Evolutionary conservation across 1,284 basidiomycete genomes (phyloP), one percentile per base, ranked within the genome.

Genomic region (Somion occarium): DNA sequence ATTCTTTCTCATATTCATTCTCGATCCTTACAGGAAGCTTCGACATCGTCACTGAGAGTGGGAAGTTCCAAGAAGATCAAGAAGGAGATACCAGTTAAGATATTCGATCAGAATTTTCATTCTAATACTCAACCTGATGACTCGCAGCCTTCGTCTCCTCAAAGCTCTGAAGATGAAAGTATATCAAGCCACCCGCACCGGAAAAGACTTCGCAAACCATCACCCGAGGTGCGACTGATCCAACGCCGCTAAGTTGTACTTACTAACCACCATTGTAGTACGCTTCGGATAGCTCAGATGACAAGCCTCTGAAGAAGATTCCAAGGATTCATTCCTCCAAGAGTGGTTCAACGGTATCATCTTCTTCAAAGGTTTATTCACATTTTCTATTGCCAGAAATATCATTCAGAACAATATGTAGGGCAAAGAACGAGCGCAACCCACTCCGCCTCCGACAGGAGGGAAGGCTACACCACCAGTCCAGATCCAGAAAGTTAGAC

Each of bases 221-320:
- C 15, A 7, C 7, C 30, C 7, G 7, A 34, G 30, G 30, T 34
- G 15, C 30, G 7, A 15, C 30, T 34, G 7, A 34, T 7, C 30
- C 30, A 7, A 34, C 7, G 7, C 30, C 15, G 30, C 30, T 34
- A 34, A 15, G n/a, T n/a, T n/a, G n/a, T n/a, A 34, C 30, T 34
- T 34, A 7, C 30, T 34, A 34, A 34, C 30, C 7, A 34, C 7
- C 7, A 34, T 7, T 15, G 30, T 15, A 34, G 30, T 7, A 7
- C 30, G 39, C 46, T 20, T 53, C 48, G n/a, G 51, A 52, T 19
- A 50, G 48, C 3, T 59, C 57, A n/a, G 59, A 58, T 12, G 55
- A 58, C 23, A n/a, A 38, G 20, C 55, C 55, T 24, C 51, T 59
- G 23, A 49, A 45, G 15, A 46, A 3, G 19, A 22, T 43, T 46